Base-by-base conservation (phyloP, 352 stramenopile species). In the Phytophthora sp. region DNA sequence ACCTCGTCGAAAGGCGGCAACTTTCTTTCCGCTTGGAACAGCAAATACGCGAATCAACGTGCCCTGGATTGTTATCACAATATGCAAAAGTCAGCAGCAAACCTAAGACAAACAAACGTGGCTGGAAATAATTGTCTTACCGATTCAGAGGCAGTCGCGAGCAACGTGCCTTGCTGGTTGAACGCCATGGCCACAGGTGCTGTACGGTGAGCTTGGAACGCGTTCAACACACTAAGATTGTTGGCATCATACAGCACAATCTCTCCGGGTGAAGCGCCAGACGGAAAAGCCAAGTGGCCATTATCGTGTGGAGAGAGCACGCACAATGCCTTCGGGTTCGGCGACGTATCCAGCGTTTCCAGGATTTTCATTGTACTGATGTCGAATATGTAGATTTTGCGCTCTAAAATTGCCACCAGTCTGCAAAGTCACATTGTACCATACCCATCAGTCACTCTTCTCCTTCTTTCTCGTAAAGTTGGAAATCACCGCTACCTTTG, bases 21-120 rank as follows among this genome's bases (percentile, higher is more conserved):
- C 75, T 60, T 97, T 91, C 61, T 87, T 88, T 9, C 96, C 95
- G 1, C 83, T 96, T 45, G 91, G 84, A 7, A 98, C 97, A 51
- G 97, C 86, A 79, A 98, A 99, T 20, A 99, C 89, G n/a, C 98
- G 88, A 65, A 99, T 96, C 36, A 99, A 78, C 6, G 98, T 99
- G 15, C 98, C 98, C 78, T 98, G 56, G 4, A 67, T 29, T 21
- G 38, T 29, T 4, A n/a, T n/a, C n/a, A n/a, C 33, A 54, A 24
- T 8, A 18, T 36, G 24, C n/a, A 41, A 46, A 21, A 20, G 16
- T 57, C 27, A 73, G 9, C 8, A 29, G 13, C 8, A 46, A 55
- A 13, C 4, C 16, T 16, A 42, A 24, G 29, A 9, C 13, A 57
- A 46, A 35, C 23, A 8, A 2, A 9, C 30, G 18, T 23, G 12